phyloP scores from a whole-genome alignment of 1,139 yeast species.

The Protomyces gravidus region DNA sequence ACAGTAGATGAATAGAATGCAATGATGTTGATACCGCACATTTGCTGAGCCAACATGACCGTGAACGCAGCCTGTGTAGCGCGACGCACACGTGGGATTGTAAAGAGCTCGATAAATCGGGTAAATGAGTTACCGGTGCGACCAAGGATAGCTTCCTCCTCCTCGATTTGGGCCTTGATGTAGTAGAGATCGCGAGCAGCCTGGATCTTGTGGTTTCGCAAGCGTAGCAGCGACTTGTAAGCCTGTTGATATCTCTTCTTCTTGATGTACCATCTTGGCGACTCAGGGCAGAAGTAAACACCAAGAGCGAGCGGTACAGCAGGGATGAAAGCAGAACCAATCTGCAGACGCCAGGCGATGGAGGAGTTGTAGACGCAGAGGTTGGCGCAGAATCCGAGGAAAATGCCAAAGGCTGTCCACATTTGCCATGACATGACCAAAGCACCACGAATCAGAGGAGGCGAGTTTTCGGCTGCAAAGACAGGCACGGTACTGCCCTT shows the following conservation, averaged over 20 bases:
- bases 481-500: conserved; percentile 79
- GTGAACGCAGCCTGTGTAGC: conserved; percentile 77
- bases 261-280: conserved; percentile 77
- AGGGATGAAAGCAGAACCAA: conserved; percentile 72
- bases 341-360: conserved; percentile 74
- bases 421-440: conserved; percentile 86
- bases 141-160: conserved; percentile 55
- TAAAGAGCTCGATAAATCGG: conserved; percentile 49
- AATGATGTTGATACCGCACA: conserved; percentile 86
- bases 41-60: conserved; percentile 86
- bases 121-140: conserved; percentile 34
- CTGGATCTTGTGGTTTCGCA: conserved; percentile 53
- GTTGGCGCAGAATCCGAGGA: conserved; percentile 70
- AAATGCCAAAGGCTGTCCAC: conserved; percentile 82
- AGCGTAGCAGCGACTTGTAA: conserved; percentile 49
- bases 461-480: conserved; percentile 75
- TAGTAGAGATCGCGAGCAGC: conserved; percentile 77
- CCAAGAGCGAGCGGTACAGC: conserved; percentile 64
- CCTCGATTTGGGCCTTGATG: conserved; percentile 60
- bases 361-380: conserved; percentile 55
- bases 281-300: conserved; percentile 69
- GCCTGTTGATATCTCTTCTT: conserved; percentile 58
- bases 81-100: conserved; percentile 74
- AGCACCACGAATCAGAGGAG: conserved; percentile 71
- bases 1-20: conserved; percentile 71